Evolutionary conservation across 345 rosid genomes (phyloP).

Genomic region (Orychophragmus violaceus): DNA sequence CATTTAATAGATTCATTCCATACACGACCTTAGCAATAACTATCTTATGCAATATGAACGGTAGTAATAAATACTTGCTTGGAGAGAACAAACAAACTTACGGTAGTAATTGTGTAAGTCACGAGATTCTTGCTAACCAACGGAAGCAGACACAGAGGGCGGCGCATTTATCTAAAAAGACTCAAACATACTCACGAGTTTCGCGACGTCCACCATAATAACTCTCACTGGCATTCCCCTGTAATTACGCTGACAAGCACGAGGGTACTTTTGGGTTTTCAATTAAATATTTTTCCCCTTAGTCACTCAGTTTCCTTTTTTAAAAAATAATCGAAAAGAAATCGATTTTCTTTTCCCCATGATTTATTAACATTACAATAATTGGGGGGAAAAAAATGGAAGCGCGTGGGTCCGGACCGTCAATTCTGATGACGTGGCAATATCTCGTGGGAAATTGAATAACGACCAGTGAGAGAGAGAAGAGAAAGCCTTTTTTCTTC

Average conservation of each 20-base stretch:
- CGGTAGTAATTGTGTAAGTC: conserved; percentile 3
- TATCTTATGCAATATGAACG: background rate
- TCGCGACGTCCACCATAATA: conserved; percentile 18
- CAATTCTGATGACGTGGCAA: conserved; percentile 45
- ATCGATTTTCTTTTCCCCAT: conserved; percentile 16
- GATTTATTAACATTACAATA: conserved; percentile 5
- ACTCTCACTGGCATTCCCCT: conserved; percentile 4
- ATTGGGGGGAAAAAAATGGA: background rate
- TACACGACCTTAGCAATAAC: background rate
- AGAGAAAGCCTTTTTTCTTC: conserved; percentile 5
- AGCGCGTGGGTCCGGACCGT: conserved; percentile 37
- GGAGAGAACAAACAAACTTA: background rate
- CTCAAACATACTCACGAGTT: conserved; percentile 23
- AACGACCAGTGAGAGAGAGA: conserved; percentile 35
- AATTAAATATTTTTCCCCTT: fast-evolving
- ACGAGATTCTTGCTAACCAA: conserved; percentile 21
- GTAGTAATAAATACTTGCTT: background rate
- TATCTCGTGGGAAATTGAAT: conserved; percentile 37
- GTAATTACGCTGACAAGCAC: background rate
- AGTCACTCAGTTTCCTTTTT: background rate
- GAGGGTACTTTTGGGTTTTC: background rate
- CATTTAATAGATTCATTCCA: background rate
- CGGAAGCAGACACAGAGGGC: background rate
- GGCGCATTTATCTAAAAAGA: conserved; percentile 22
- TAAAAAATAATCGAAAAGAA: background rate